These are phyloP conservation scores for Paraglomus brasilianum DNA, from an alignment of 192 early-diverging fungal genomes.

Conservation along the genomic window DNA sequence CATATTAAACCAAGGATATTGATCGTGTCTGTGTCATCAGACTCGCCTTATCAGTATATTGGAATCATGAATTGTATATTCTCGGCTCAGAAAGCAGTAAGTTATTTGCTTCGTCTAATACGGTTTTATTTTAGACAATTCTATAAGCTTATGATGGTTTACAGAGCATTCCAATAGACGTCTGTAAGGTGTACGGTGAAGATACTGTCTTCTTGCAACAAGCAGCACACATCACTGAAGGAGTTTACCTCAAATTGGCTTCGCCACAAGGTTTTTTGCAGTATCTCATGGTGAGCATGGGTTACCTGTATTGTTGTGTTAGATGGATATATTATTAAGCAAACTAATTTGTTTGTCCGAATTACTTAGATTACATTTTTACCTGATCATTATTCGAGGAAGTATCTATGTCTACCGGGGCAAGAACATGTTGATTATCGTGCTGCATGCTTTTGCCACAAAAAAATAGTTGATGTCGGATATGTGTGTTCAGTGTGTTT, in stretches of 20 bases:
- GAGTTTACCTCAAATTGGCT: conserved; percentile 75
- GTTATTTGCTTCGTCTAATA: conserved; percentile 18
- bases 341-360: not conserved
- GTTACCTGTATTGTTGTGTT: not conserved
- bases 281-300: conserved; percentile 79
- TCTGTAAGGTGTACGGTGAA: conserved; percentile 76
- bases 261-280: conserved; percentile 75
- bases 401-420: conserved; percentile 67
- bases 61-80: conserved; percentile 98
- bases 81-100: conserved; percentile 85
- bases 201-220: conserved; percentile 92
- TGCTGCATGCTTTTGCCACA: conserved; percentile 97
- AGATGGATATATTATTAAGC: not conserved
- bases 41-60: conserved; percentile 88
- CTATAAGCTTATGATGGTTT: not conserved
- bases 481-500: conserved; percentile 99
- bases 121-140: not conserved
- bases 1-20: conserved; percentile 78
- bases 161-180: conserved; percentile 86
- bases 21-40: conserved; percentile 81
- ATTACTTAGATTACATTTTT: conserved; percentile 71
- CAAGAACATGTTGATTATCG: conserved; percentile 88
- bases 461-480: conserved; percentile 86
- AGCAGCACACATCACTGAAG: conserved; percentile 85
- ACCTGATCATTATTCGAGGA: conserved; percentile 75